Evolutionary conservation across 495 filamentous ascomycete species (phyloP).

Genomic region (Penicillium salamii): DNA sequence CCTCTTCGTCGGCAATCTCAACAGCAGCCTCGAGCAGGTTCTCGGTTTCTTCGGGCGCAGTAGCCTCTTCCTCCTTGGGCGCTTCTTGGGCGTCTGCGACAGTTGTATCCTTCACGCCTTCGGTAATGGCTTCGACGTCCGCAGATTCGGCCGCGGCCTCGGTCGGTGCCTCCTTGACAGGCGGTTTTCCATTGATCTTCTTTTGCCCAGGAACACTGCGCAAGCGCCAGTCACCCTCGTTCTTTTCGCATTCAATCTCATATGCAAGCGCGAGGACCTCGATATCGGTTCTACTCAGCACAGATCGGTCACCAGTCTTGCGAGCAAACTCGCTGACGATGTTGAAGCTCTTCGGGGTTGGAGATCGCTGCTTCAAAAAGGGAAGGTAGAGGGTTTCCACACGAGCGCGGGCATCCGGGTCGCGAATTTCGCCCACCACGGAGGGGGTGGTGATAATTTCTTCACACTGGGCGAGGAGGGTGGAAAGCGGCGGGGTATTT

Average conservation of each 20-base stretch:
- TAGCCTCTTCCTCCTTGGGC: constrained; percentile 13
- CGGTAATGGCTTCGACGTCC: constrained; percentile 31
- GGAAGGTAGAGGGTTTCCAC: constrained; percentile 80
- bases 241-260: constrained; percentile 82
- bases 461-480: constrained; percentile 70
- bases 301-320: constrained; percentile 83
- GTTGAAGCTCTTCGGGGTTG: constrained; percentile 70
- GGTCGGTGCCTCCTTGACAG: constrained; percentile 38
- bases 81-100: constrained; percentile 17
- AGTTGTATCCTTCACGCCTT: constrained; percentile 26
- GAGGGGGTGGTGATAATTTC: constrained; percentile 81
- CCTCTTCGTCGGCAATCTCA: constrained; percentile 15
- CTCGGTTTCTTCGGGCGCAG: constrained; percentile 6
- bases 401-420: constrained; percentile 74
- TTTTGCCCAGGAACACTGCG: constrained; percentile 77
- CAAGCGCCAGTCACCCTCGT: constrained; percentile 79
- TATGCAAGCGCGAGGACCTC: constrained; percentile 87
- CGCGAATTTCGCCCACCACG: constrained; percentile 83
- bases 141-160: constrained; percentile 23
- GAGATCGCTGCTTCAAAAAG: constrained; percentile 74
- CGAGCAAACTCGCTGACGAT: constrained; percentile 81
- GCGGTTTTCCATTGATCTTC: constrained; percentile 65
- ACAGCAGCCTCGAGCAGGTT: constrained; percentile 2
- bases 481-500: constrained; percentile 78
- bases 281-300: constrained; percentile 84